Conservation (phyloP, 2,329 filamentous ascomycete genomes). For the Aureobasidium namibiae region DNA sequence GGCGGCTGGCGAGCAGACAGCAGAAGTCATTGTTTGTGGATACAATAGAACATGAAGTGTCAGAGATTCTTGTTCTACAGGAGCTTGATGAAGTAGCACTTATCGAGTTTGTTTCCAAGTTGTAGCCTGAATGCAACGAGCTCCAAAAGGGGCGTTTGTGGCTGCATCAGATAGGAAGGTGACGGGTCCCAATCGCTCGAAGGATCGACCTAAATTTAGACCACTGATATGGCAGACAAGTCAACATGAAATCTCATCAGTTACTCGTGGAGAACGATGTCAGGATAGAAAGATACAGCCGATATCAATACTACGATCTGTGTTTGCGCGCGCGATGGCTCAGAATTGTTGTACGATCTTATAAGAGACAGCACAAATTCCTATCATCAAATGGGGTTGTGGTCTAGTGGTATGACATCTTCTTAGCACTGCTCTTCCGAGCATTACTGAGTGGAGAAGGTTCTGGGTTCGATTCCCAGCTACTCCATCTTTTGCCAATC, state of each 20-base stretch:
- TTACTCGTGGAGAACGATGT: no score
- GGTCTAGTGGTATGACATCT: slow-evolving; percentile 11
- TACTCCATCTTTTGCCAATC: slow-evolving; percentile 1
- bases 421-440: slow-evolving; percentile 5
- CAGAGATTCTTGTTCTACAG: background rate
- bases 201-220: background rate
- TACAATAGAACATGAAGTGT: background rate
- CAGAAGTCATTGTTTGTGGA: background rate
- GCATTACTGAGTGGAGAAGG: slow-evolving; percentile 6
- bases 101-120: background rate
- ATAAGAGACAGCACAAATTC: no score
- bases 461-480: slow-evolving; percentile 11
- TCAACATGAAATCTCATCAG: no score
- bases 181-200: background rate
- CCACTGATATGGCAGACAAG: no score
- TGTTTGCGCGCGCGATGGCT: no score
- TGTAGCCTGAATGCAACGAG: background rate
- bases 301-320: no score
- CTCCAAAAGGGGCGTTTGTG: background rate
- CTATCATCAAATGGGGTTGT: background rate
- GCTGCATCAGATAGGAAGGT: slow-evolving; percentile 1
- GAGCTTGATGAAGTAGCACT: background rate
- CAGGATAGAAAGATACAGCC: no score
- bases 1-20: background rate
- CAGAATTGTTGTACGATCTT: no score